Base-by-base conservation (phyloP, 345 rosid species). In the Camelina laxa region DNA sequence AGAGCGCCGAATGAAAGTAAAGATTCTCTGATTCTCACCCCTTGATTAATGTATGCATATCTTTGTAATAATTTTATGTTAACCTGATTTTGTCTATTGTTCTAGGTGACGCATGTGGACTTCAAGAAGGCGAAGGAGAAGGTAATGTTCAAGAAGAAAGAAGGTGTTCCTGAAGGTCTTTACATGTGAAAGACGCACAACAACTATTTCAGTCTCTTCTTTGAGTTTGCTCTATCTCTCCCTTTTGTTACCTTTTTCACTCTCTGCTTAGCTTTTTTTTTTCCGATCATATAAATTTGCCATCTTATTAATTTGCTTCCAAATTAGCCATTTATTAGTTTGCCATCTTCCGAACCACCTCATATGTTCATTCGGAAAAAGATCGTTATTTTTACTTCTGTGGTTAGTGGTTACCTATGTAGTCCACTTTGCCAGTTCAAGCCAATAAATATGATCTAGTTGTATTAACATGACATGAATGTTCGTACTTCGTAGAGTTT, bases 81-180 rank as follows among this genome's bases (percentile, higher is more conserved):
- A 15, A 59, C 50, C 1, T 22, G 9, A 8, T 62, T 4, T 9
- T 53, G 50, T 13, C 9, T 0, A 7, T 22, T 42, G 21, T 20
- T 33, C 10, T 4, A 92, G 98, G 98, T 96, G 60, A 92, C 93
- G 0, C 99, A 91, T 73, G 72, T 73, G 0, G 98, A 92, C 81
- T 88, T 95, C 73, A 92, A 92, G 90, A 92, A 95, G 75, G 98
- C 97, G 0, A 96, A 96, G 79, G 99, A 96, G 50, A 96, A 91
- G 89, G 98, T 95, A 70, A 92, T 92, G 99, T 90, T 84, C 88
- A 95, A 95, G 87, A 95, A 92, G 94, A 92, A 92, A 55, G 99
- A 95, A 84, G 99, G 99, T 36, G 97, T 95, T 17, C 99, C 98
- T 4, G 99, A 95, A 84, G 99, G 98, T 41, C 92, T 95, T 39